Conservation (phyloP, 208 protist species). For the Trypanosoma melophagium region DNA sequence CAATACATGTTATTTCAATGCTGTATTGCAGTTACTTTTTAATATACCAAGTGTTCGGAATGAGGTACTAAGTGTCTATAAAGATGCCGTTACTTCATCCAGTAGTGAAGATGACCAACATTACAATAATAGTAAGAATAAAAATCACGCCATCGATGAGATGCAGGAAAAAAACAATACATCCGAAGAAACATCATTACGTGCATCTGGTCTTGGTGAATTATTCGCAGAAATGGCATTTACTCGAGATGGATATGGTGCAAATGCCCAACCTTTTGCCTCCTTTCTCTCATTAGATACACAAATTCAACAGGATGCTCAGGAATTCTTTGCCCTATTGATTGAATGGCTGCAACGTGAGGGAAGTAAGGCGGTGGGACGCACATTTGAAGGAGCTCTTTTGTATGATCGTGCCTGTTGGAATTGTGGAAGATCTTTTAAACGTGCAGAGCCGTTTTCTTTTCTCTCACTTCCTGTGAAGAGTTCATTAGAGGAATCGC, state of each 20-base stretch:
- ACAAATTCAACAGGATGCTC: constrained; percentile 77
- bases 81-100: constrained; percentile 7
- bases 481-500: constrained; percentile 53
- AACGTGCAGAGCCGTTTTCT: constrained; percentile 67
- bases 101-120: not conserved
- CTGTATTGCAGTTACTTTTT: constrained; percentile 83
- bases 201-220: constrained; percentile 56
- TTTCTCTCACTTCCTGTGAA: constrained; percentile 72
- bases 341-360: constrained; percentile 70
- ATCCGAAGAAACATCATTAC: not conserved
- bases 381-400: constrained; percentile 59
- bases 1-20: constrained; percentile 92
- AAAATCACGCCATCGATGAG: not conserved
- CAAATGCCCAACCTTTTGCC: constrained; percentile 51
- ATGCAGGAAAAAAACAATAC: not conserved
- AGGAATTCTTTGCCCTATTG: constrained; percentile 77
- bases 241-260: constrained; percentile 46
- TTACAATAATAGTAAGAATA: not conserved
- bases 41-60: constrained; percentile 50
- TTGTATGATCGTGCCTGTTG: constrained; percentile 75
- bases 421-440: constrained; percentile 49
- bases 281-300: constrained; percentile 66
- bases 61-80: constrained; percentile 45
- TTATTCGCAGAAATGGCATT: constrained; percentile 81
- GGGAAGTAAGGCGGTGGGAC: constrained; percentile 40